phyloP scores from a whole-genome alignment of 2,329 filamentous ascomycete species.

The Curvularia sp. region DNA sequence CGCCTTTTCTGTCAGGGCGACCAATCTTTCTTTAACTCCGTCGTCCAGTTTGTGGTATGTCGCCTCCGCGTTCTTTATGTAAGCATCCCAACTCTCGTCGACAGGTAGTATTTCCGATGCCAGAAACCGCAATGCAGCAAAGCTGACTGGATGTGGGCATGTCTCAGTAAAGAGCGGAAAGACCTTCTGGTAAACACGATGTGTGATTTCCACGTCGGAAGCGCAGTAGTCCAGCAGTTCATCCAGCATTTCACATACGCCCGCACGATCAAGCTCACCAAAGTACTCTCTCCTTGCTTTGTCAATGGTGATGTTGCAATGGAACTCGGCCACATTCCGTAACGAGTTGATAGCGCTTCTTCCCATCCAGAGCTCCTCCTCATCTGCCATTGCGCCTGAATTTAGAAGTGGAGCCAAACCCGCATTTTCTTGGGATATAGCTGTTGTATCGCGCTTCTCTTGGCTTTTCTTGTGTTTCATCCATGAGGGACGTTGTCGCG shows the following conservation, averaged over 20 bases:
- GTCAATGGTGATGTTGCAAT: conserved; percentile 89
- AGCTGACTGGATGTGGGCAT: conserved; percentile 96
- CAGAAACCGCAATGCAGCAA: conserved; percentile 90
- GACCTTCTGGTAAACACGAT: conserved; percentile 91
- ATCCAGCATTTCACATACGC: conserved; percentile 74
- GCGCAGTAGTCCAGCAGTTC: conserved; percentile 93
- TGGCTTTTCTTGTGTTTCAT: conserved; percentile 93
- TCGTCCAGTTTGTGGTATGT: conserved; percentile 80
- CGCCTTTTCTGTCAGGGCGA: conserved; percentile 77
- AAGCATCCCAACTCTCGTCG: conserved; percentile 84
- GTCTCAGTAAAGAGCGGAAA: conserved; percentile 88
- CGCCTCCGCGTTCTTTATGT: conserved; percentile 81
- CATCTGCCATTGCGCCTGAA: conserved; percentile 70
- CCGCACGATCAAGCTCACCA: conserved; percentile 76
- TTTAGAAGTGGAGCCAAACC: conserved; percentile 76
- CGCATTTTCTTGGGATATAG: conserved; percentile 71
- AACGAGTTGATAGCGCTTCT: conserved; percentile 94
- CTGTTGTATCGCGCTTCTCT: conserved; percentile 80
- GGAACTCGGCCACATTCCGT: conserved; percentile 94
- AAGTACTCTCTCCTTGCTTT: conserved; percentile 88
- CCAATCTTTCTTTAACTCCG: conserved; percentile 77
- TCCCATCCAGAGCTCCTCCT: conserved; percentile 95
- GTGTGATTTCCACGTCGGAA: conserved; percentile 89
- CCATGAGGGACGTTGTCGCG: conserved; percentile 93
- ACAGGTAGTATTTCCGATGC: conserved; percentile 92